Percentiles rank a stretch among this genome's conserved stretches.
phyloP scores from a whole-genome alignment of 352 stramenopile genomes.

The Pythium dissimile region DNA sequence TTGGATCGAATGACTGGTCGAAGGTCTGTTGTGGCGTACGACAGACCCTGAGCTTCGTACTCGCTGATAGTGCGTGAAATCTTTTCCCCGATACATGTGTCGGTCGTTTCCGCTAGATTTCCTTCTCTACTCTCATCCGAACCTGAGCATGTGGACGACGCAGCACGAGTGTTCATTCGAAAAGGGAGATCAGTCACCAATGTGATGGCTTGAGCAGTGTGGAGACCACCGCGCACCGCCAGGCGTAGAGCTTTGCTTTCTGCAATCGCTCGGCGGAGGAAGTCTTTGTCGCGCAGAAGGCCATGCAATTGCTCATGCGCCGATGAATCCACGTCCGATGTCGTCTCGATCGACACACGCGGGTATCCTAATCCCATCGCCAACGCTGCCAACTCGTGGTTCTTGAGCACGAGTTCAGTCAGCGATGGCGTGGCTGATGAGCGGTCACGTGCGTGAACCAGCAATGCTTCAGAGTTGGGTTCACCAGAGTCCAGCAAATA shows the following conservation, averaged over 20 bases:
- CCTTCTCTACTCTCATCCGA: neutral
- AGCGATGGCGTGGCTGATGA: neutral
- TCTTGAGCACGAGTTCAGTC: conserved; percentile 7
- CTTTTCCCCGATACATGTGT: neutral
- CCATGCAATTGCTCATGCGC: conserved; percentile 7
- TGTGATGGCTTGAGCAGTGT: conserved; percentile 6
- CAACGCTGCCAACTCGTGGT: conserved; percentile 3
- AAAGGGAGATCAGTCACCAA: conserved; percentile 10
- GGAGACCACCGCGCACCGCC: conserved; percentile 21
- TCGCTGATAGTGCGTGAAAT: neutral
- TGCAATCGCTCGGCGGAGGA: conserved; percentile 27
- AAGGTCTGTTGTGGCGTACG: conserved; percentile 19
- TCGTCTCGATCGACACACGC: neutral
- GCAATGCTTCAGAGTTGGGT: neutral
- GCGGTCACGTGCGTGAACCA: conserved; percentile 16
- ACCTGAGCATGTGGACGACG: neutral
- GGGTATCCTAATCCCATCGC: neutral
- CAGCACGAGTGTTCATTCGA: neutral
- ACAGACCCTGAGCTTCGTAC: conserved; percentile 13
- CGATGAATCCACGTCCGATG: too few relatives aligned
- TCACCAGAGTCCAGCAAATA: conserved; percentile 14
- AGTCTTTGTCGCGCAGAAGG: conserved; percentile 32
- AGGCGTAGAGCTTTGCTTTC: conserved; percentile 34
- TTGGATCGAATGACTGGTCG: conserved; percentile 23
- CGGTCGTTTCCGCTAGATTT: neutral